Base-by-base conservation (phyloP, 331 rosid species). In the Quercus lobata region DNA sequence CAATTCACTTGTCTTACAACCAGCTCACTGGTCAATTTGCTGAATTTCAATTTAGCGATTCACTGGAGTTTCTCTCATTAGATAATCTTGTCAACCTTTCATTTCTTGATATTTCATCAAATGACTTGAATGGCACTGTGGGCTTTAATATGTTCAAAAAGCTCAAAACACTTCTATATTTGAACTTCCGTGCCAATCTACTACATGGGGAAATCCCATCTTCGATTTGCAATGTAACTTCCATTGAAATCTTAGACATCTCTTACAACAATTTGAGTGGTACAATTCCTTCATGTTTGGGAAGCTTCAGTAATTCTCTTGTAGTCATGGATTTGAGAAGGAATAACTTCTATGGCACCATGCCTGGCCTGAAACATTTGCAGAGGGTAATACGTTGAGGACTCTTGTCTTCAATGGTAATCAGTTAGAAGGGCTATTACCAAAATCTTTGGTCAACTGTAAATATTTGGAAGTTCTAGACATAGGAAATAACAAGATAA, bases 381-480 rank as follows among this genome's bases (percentile, higher is more conserved):
- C 72, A 3, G 25, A 7, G n/a, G 9, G 0, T 2, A 12, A 1
- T 21, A 0, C 0, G 0, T 14, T 83, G 19, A 3, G 1, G 0
- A 56, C 30, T 19, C 41, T 85, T 7, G 63, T 80, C 37, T 70
- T 88, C 1, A 62, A 73, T 54, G 81, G 72, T 0, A 85, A 85
- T 82, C 30, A 61, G 27, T 49, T 88, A 22, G 71, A 78, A 29
- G 89, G 84, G 2, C 24, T n/a, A 6, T 35, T 84, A 6, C 90
- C 86, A 3, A 4, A 57, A 27, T 83, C 79, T 24, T 76, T 86
- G 72, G 21, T 60, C 24, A 54, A 71, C 9, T 46, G 54, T 46
- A 46, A 10, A 10, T 10, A 46, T 10, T 1, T 46, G 1, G 54
- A 46, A 46, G 54, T 86, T 73, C 21, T 86, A 17, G 85, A 81